Evolutionary conservation across 2,329 filamentous ascomycete species (phyloP), one percentile per base, ranked within the genome.

Genomic region (Ilyonectria destructans): DNA sequence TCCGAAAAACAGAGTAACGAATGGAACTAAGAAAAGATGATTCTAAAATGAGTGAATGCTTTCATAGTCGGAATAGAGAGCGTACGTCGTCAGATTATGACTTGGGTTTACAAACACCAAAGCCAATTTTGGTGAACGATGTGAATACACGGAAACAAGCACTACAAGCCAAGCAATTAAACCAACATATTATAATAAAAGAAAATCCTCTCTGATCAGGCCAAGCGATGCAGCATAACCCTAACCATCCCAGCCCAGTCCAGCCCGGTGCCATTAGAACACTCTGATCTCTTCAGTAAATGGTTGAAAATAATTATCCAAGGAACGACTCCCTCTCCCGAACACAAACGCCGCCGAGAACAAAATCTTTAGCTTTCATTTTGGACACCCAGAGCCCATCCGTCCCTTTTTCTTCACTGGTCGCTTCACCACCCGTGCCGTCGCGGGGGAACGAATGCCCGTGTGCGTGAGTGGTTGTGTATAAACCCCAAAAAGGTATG

Each of bases 281-380:
- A 59, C 55, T 64, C 51, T 58, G 62, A 60, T 61, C 59, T 74
- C 70, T 75, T 72, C 67, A 74, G 65, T 70, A 60, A 61, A 68
- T 59, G 60, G 56, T 68, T 70, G 63, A 70, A 65, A 73, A 65
- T 56, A 67, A 68, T 62, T 67, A 68, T 71, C 68, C 69, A 71
- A 75, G 56, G 69, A 74, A 70, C 49, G 69, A 74, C 69, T 74
- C 74, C 73, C 56, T 69, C 63, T 73, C 62, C 71, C 72, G 66
- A 74, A 61, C 62, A 56, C 19, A 63, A 76, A 77, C 72, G 73
- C 74, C 74, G 19, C 40, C 69, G 26, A 56, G n/a, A 52, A 56
- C 56, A 62, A 64, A 23, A 54, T 65, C 62, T 71, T 67, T 67
- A 67, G 60, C 67, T 69, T 67, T 71, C 69, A 68, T 74, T 74